Evolutionary conservation across 1,284 basidiomycete genomes (phyloP), one percentile per base, ranked within the genome.

Genomic region (Mycosarcoma maydis): DNA sequence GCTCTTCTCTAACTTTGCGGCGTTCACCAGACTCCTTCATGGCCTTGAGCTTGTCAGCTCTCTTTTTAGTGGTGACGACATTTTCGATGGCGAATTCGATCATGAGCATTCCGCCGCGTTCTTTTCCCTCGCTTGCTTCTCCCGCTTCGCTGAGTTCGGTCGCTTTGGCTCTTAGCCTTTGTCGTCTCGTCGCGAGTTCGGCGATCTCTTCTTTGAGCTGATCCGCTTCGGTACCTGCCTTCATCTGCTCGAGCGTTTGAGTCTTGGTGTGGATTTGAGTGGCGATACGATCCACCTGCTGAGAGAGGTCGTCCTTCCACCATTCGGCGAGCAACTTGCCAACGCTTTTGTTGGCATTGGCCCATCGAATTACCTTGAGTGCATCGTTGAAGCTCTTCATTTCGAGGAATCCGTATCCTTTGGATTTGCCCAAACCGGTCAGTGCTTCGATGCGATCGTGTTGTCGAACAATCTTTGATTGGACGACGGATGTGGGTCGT

Each of bases 401-500:
- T 84, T 98, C 95, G 36, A 98, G 80, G 84, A 99, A 98, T 14
- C 95, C 96, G 77, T 97, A 99, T 0, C 95, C 95, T 80, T 90
- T 92, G 72, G 90, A 92, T 52, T 90, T 87, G 3, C 92, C 92
- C 71, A 91, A 88, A 3, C 91, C 92, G 0, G 91, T 94, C 27
- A 94, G 82, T 0, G 91, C 86, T 80, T 98, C 95, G 47, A 95
- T 85, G 19, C 92, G 89, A 69, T 96, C 94, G 22, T 86, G 85
- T 81, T 92, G 89, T 14, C 93, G 88, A 11, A 97, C 89, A 58
- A 98, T 89, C 84, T 98, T 98, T 36, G 89, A 86, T 83, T 98
- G 95, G 19, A 86, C 82, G 20, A 87, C 86, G n/a, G 83, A 85
- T 0, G 89, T 89, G 27, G 84, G 84, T 36, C 87, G 85, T 50